Conservation (phyloP, 2,329 filamentous ascomycete genomes). For the Coniochaeta pulveracea region DNA sequence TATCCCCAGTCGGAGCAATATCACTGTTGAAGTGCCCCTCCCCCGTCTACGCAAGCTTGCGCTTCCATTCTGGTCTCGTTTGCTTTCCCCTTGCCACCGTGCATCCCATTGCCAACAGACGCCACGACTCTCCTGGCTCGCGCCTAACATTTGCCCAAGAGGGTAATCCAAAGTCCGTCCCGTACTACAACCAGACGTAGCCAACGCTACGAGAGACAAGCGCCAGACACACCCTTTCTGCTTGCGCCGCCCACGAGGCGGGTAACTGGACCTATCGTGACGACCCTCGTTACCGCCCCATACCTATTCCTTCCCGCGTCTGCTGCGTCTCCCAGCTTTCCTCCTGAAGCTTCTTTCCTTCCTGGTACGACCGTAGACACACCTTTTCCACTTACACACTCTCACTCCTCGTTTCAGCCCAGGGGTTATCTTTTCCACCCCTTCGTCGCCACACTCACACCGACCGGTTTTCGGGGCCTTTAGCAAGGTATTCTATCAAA, state of each 20-base stretch:
- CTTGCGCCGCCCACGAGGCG: slow-evolving; percentile 12
- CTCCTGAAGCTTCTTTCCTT: slow-evolving; percentile 12
- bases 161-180: too few species aligned
- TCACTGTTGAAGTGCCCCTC: slow-evolving; percentile 8
- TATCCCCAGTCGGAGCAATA: slow-evolving; percentile 17
- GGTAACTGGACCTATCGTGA: slow-evolving; percentile 11
- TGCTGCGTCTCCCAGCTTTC: slow-evolving; percentile 11
- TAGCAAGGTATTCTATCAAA: too few species aligned
- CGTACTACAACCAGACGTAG: too few species aligned
- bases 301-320: slow-evolving; percentile 14
- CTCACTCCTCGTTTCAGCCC: slow-evolving; percentile 5
- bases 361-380: slow-evolving; percentile 12
- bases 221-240: slow-evolving; percentile 17
- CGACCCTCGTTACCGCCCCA: slow-evolving; percentile 17
- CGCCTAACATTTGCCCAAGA: too few species aligned
- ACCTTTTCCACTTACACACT: slow-evolving; percentile 8
- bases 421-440: too few species aligned
- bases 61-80: not conserved
- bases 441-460: slow-evolving; percentile 1
- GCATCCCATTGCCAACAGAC: not conserved
- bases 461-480: too few species aligned
- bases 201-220: slow-evolving; percentile 25
- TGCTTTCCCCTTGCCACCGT: slow-evolving; percentile 2
- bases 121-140: too few species aligned
- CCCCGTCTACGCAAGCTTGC: slow-evolving; percentile 4